These are phyloP conservation scores for Colletotrichum destructivum DNA, from an alignment of 2,329 filamentous ascomycete genomes.

Conservation along the genomic window DNA sequence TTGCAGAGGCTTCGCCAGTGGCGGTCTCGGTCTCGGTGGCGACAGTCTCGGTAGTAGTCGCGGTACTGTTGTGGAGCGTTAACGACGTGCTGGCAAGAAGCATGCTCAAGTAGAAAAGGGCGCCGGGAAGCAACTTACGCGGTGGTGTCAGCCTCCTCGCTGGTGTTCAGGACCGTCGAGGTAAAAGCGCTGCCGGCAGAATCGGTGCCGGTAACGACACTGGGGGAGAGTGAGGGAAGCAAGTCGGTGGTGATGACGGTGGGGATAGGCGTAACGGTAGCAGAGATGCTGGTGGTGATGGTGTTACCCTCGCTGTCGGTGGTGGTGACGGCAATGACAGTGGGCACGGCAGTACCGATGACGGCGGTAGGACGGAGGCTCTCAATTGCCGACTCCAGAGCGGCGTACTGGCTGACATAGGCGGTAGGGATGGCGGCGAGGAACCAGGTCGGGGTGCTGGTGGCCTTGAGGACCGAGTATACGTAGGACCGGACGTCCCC, in stretches of 20 bases:
- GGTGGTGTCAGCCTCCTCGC: conserved; percentile 23
- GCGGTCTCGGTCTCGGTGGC: conserved; percentile 21
- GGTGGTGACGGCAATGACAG: conserved; percentile 45
- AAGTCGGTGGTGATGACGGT: conserved; percentile 34
- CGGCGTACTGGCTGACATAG: conserved; percentile 40
- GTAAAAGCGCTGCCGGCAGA: conserved; percentile 34
- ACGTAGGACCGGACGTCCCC: conserved; percentile 47
- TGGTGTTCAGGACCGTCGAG: conserved; percentile 26
- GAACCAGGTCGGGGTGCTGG: conserved; percentile 48
- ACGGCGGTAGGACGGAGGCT: conserved; percentile 37
- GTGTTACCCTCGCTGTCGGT: conserved; percentile 47
- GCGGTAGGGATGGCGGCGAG: conserved; percentile 47
- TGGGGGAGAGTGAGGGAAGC: conserved; percentile 18
- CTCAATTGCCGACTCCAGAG: conserved; percentile 45
- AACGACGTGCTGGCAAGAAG: not conserved
- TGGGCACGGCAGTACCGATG: conserved; percentile 37
- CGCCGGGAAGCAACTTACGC: conserved; percentile 22
- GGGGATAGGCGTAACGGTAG: conserved; percentile 35
- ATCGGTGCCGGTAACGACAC: conserved; percentile 35
- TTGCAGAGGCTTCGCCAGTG: conserved; percentile 23
- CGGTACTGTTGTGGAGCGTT: conserved; percentile 17
- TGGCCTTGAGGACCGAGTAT: conserved; percentile 47
- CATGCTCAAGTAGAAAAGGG: not conserved
- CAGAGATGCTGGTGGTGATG: conserved; percentile 45
- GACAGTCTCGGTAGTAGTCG: not conserved